Conservation (phyloP, 768 basidiomycete genomes). For the Termitomyces sp. region DNA sequence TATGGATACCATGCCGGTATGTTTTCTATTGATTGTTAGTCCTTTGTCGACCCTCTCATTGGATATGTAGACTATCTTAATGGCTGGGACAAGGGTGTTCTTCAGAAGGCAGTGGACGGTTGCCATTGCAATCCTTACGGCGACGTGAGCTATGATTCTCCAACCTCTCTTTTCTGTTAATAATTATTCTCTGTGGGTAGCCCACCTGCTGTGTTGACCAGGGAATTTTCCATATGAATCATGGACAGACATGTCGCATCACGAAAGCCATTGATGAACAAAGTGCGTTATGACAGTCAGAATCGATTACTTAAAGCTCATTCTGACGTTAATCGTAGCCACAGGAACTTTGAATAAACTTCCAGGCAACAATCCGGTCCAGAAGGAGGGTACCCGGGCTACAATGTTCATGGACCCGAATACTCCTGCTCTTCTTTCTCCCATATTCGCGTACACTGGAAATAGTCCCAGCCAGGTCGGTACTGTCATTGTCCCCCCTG, state of each 20-base stretch:
- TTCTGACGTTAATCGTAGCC: conserved; percentile 25
- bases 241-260: conserved; percentile 39
- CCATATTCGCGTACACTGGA: conserved; percentile 46
- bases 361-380: conserved; percentile 54
- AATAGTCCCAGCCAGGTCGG: conserved; percentile 35
- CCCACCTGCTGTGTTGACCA: conserved; percentile 42
- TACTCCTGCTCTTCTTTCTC: conserved; percentile 37
- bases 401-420: conserved; percentile 28
- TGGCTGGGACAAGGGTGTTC: conserved; percentile 57
- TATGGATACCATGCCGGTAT: conserved; percentile 57
- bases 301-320: background rate
- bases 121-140: conserved; percentile 46
- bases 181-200: conserved; percentile 15
- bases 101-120: conserved; percentile 51
- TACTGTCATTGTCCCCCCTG: conserved; percentile 16
- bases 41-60: background rate
- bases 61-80: conserved; percentile 44
- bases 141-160: conserved; percentile 27
- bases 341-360: conserved; percentile 43
- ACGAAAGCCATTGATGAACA: conserved; percentile 45
- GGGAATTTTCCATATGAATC: conserved; percentile 41
- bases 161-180: background rate
- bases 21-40: conserved; percentile 8
- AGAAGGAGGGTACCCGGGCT: conserved; percentile 30
- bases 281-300: conserved; percentile 26